Conservation (phyloP, 495 filamentous ascomycete genomes). For the Trichoderma reesei region DNA sequence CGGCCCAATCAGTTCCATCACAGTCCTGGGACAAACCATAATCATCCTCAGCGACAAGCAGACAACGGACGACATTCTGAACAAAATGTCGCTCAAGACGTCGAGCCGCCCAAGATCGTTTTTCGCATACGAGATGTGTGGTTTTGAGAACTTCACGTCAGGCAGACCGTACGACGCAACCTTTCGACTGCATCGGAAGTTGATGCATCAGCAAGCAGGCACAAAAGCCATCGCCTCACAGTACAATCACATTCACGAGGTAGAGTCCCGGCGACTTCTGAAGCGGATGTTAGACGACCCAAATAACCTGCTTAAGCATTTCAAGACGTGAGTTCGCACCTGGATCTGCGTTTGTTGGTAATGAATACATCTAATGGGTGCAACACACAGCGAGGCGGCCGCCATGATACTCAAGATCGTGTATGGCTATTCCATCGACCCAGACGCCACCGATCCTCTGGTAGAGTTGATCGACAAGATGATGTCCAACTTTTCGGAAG, state of each 20-base stretch:
- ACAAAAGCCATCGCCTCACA: neutral
- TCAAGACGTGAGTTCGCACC: constrained; percentile 20
- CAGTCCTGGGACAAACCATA: constrained; percentile 36
- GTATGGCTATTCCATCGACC: constrained; percentile 36
- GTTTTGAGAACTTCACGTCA: neutral
- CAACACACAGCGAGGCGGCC: constrained; percentile 17
- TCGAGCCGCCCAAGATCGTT: neutral
- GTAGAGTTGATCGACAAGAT: constrained; percentile 28
- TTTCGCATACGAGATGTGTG: neutral
- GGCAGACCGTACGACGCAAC: neutral
- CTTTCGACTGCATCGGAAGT: neutral
- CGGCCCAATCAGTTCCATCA: constrained; percentile 46
- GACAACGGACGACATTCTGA: constrained; percentile 30
- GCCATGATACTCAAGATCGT: constrained; percentile 32
- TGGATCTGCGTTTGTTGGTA: neutral
- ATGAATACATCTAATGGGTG: neutral
- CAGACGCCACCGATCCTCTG: constrained; percentile 26
- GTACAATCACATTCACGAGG: constrained; percentile 28
- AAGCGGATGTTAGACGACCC: constrained; percentile 25
- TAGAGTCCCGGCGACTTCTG: constrained; percentile 27
- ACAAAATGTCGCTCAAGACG: constrained; percentile 7
- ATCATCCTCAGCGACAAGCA: constrained; percentile 38
- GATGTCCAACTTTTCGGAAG: constrained; percentile 29
- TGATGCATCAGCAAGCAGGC: constrained; percentile 2
- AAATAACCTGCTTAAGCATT: constrained; percentile 23